phyloP scores from a whole-genome alignment of 2,329 filamentous ascomycete genomes.

The Colletotrichum agaves region DNA sequence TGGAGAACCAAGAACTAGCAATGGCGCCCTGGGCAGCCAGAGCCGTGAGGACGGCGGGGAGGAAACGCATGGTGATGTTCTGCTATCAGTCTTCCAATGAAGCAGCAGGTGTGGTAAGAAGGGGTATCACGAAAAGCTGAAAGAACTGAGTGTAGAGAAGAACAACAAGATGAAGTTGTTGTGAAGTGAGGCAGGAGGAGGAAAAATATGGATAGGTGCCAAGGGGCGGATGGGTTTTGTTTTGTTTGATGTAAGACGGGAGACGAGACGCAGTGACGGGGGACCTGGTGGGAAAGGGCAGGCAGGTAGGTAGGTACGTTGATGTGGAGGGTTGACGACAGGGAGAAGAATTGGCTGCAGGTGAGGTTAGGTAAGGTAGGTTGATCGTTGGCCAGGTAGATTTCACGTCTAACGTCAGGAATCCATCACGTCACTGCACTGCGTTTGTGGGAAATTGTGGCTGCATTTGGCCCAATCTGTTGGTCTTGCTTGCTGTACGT shows the following conservation, averaged over 20 bases:
- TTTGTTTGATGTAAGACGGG: constrained; percentile 32
- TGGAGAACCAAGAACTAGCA: constrained; percentile 87
- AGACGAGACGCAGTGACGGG: background rate
- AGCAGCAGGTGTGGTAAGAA: constrained; percentile 30
- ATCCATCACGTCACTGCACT: constrained; percentile 39
- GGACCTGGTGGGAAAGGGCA: background rate
- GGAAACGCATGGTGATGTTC: constrained; percentile 75
- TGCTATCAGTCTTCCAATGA: constrained; percentile 32
- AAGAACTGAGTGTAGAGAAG: constrained; percentile 39
- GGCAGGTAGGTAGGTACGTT: background rate
- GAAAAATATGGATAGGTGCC: constrained; percentile 16
- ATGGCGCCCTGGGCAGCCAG: constrained; percentile 76
- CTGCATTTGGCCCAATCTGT: constrained; percentile 29
- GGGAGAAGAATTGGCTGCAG: constrained; percentile 12
- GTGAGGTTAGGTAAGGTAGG: background rate
- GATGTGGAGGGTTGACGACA: constrained; percentile 27
- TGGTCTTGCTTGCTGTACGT: constrained; percentile 17
- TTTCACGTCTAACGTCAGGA: constrained; percentile 30
- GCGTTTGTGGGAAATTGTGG: constrained; percentile 35
- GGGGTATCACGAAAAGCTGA: constrained; percentile 25
- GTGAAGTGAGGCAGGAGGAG: constrained; percentile 7
- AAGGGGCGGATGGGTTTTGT: constrained; percentile 36
- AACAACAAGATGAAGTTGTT: constrained; percentile 22
- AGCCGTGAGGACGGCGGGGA: constrained; percentile 75
- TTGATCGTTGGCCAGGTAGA: background rate